Base-by-base conservation (phyloP, 1,139 yeast species). In the Debaryomyces udenii region DNA sequence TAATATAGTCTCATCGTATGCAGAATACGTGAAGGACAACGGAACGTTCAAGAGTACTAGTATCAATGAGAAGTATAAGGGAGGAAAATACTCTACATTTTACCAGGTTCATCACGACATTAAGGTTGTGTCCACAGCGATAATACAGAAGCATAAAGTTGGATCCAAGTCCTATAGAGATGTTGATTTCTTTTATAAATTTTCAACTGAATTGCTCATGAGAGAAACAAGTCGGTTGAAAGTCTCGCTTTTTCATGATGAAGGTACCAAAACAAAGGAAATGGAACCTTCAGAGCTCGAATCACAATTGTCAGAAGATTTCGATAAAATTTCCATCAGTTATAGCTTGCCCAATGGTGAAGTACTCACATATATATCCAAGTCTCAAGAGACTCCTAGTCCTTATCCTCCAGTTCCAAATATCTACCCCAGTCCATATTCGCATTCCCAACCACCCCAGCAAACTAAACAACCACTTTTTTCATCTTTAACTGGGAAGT, bases 71-170 rank as follows among this genome's bases (percentile, higher is more conserved):
- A 66, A 59, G 38, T 56, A 50, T 42, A 38, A 51, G 7, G 31
- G 47, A 1, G 55, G 62, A 0, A 54, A 61, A 20, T 84, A 83
- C 53, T 51, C 52, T 1, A 54, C 70, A 0, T 67, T 83, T 7
- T 84, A 82, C 51, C 66, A 65, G 34, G 53, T 89, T 10, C 88
- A 77, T 55, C 93, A 86, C 55, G 98, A 91, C 59, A 61, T 91
- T 44, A 86, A 81, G 52, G 65, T 84, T 13, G 83, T 86, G 0
- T 70, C 84, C 31, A 76, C 81, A 7, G 57, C 75, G 18, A 65
- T 74, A 27, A 70, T 86, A 16, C 67, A 69, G 27, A 63, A 69
- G 38, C 66, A 71, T 42, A 72, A 75, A 17, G 72, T 82, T 24
- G 90, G 89, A 1, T 67, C 83, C n/a, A 56, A 66, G 16, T 63